These are phyloP conservation scores for Zalaria sp. DNA, from an alignment of 2,329 filamentous ascomycete genomes.

Conservation along the genomic window DNA sequence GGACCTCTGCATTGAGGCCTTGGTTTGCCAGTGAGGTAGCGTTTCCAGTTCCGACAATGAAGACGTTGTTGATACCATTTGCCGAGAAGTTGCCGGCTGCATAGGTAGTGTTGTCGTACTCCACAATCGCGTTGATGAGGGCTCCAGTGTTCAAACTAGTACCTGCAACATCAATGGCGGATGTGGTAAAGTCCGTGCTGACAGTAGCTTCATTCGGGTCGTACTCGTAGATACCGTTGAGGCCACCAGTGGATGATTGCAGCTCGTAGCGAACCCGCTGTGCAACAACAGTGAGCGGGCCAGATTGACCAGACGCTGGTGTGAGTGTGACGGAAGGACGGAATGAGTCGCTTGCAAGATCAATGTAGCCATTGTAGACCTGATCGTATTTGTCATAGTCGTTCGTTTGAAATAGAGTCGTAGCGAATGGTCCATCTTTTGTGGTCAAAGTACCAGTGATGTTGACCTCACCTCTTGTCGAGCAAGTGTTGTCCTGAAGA, in stretches of 20 bases:
- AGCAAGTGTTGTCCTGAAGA: slow-evolving; percentile 62
- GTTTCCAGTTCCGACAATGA: slow-evolving; percentile 53
- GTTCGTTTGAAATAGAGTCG: slow-evolving; percentile 75
- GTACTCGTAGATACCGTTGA: slow-evolving; percentile 88
- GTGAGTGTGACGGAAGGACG: slow-evolving; percentile 66
- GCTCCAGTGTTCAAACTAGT: slow-evolving; percentile 53
- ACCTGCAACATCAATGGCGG: slow-evolving; percentile 64
- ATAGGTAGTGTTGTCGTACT: slow-evolving; percentile 51
- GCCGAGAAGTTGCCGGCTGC: slow-evolving; percentile 77
- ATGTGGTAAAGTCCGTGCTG: slow-evolving; percentile 52
- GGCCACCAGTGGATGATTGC: slow-evolving; percentile 57
- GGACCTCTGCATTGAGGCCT: slow-evolving; percentile 70
- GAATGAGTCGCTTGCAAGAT: slow-evolving; percentile 59
- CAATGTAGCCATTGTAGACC: slow-evolving; percentile 74
- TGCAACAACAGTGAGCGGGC: slow-evolving; percentile 67
- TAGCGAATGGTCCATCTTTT: slow-evolving; percentile 37
- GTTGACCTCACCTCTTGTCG: slow-evolving; percentile 64
- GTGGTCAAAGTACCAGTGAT: slow-evolving; percentile 56
- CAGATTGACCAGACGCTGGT: slow-evolving; percentile 50
- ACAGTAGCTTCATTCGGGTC: slow-evolving; percentile 50
- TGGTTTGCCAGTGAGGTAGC: slow-evolving; percentile 49
- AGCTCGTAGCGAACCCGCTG: slow-evolving; percentile 71
- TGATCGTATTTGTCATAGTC: slow-evolving; percentile 94
- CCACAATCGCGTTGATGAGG: slow-evolving; percentile 53
- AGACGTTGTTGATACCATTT: slow-evolving; percentile 56